A percentile compares a stretch with the other conserved stretches of the same genome.
Evolutionary conservation across 805 yeast species (phyloP).

Genomic region (Cyberlindnera petersonii): DNA sequence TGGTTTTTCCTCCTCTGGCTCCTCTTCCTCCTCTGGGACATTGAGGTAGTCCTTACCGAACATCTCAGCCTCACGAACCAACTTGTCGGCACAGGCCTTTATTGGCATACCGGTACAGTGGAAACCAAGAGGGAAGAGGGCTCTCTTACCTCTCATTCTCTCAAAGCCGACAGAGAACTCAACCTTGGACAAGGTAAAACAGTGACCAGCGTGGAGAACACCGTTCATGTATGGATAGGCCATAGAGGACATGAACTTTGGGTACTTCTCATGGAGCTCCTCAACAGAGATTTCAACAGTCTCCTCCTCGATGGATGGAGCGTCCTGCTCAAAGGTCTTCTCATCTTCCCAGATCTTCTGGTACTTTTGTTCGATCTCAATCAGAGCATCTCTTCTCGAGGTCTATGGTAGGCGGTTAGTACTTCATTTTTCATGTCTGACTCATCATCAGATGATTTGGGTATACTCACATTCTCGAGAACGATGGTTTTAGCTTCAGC

Average conservation of each 20-base stretch:
- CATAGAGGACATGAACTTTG: slow-evolving; percentile 89
- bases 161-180: slow-evolving; percentile 92
- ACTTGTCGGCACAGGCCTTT: slow-evolving; percentile 79
- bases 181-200: slow-evolving; percentile 89
- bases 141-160: slow-evolving; percentile 89
- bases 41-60: slow-evolving; percentile 80
- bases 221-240: slow-evolving; percentile 97
- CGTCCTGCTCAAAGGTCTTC: slow-evolving; percentile 80
- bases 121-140: slow-evolving; percentile 94
- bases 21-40: slow-evolving; percentile 61
- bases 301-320: slow-evolving; percentile 71
- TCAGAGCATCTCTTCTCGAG: slow-evolving; percentile 89
- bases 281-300: slow-evolving; percentile 54
- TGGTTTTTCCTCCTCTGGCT: slow-evolving; percentile 32
- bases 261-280: slow-evolving; percentile 71
- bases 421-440: neutral
- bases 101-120: slow-evolving; percentile 99
- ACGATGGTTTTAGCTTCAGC: slow-evolving; percentile 34
- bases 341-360: slow-evolving; percentile 86
- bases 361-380: slow-evolving; percentile 83
- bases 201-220: slow-evolving; percentile 95
- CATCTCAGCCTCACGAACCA: slow-evolving; percentile 85
- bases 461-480: slow-evolving; percentile 35
- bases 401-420: slow-evolving; percentile 45
- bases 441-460: neutral